These are phyloP conservation scores for Sporothrix inflata DNA, from an alignment of 2,329 filamentous ascomycete genomes.

Conservation along the genomic window DNA sequence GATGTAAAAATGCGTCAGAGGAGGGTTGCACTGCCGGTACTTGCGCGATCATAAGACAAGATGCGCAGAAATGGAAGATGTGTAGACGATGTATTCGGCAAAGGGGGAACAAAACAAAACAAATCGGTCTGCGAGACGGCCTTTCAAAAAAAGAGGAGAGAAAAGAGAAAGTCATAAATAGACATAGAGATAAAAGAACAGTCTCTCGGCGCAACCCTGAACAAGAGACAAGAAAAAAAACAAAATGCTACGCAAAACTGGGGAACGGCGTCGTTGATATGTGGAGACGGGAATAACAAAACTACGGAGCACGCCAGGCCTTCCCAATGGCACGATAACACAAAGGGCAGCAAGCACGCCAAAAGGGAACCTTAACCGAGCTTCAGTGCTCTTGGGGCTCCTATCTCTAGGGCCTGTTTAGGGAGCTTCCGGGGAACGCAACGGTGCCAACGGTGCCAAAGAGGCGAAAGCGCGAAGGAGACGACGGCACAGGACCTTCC, in stretches of 20 bases:
- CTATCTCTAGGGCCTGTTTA: neutral
- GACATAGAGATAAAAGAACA: neutral
- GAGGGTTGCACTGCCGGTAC: neutral
- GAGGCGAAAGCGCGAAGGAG: slow-evolving; percentile 15
- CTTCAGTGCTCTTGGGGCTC: neutral
- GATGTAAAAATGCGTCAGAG: neutral
- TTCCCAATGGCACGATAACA: slow-evolving; percentile 12
- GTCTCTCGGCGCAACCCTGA: neutral
- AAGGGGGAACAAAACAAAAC: neutral
- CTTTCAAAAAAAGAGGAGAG: neutral
- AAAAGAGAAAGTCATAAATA: neutral
- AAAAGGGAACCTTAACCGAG: neutral
- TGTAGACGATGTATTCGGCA: neutral
- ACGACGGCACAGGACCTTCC: neutral
- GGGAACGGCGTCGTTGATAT: slow-evolving; percentile 10
- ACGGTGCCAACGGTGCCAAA: neutral
- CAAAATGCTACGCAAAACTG: neutral
- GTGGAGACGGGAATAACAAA: slow-evolving; percentile 22
- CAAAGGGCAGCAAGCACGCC: neutral
- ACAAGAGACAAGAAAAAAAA: neutral
- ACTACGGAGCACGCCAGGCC: neutral
- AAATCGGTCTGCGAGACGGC: neutral
- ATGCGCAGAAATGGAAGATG: neutral
- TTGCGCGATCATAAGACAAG: neutral
- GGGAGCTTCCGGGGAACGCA: neutral